Evolutionary conservation across 805 yeast genomes (phyloP).

Genomic region (Ogataea ramenticola): DNA sequence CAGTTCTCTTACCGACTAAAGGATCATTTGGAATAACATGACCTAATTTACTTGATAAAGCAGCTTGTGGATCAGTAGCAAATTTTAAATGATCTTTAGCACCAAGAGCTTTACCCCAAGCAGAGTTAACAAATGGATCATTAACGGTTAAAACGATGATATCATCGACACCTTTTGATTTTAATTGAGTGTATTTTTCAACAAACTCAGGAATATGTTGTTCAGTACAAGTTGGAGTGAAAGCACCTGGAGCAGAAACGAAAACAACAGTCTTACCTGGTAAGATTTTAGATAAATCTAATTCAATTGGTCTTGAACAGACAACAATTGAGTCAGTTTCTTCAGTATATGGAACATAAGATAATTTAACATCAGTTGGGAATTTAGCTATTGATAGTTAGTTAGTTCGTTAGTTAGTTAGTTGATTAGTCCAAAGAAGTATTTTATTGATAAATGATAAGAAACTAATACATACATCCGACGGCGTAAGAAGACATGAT

Average conservation of each 20-base stretch:
- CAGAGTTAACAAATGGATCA: conserved; percentile 34
- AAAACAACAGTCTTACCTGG: conserved; percentile 33
- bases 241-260: conserved; percentile 45
- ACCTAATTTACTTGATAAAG: conserved; percentile 54
- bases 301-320: conserved; percentile 31
- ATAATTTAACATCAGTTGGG: conserved; percentile 26
- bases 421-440: neutral
- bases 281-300: conserved; percentile 28
- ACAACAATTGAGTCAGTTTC: conserved; percentile 30
- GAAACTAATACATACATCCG: conserved; percentile 3
- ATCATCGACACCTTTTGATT: conserved; percentile 31
- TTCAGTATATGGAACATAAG: conserved; percentile 34
- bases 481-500: conserved; percentile 2
- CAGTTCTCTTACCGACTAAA: conserved; percentile 42
- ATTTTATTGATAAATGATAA: no score
- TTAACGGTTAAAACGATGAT: conserved; percentile 33
- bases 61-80: conserved; percentile 60
- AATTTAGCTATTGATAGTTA: conserved; percentile 3
- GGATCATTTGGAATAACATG: conserved; percentile 45
- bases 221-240: conserved; percentile 42
- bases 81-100: conserved; percentile 39
- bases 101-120: conserved; percentile 44
- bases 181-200: conserved; percentile 26
- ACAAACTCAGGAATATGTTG: conserved; percentile 35
- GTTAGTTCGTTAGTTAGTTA: neutral